Evolutionary conservation across 768 basidiomycete species (phyloP), one percentile per base, ranked within the genome.

Genomic region (Tulasnella sp.): DNA sequence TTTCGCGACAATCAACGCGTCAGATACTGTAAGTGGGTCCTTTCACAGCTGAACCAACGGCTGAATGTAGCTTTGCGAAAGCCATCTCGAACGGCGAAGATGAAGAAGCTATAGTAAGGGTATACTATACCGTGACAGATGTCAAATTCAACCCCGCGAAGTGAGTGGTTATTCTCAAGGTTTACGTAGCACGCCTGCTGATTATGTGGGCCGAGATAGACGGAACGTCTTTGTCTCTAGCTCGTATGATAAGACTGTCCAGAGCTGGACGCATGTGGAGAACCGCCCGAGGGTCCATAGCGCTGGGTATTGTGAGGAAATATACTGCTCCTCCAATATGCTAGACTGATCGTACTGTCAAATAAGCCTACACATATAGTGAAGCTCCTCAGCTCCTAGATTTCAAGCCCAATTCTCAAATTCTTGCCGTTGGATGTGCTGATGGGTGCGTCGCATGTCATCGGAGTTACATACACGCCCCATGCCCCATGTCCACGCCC

Each of bases 61-160:
- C n/a, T n/a, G n/a, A n/a, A n/a, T n/a, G n/a, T n/a, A n/a, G n/a
- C 6, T 19, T 0, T 12, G 22, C 39, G 29, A 36, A 65, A 35
- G 35, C 22, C 63, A 36, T 16, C 19, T 65, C 29, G 32, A 2
- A 17, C 14, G 34, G 35, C 39, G 8, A 34, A 26, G 35, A n/a
- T 0, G n/a, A 65, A 8, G 35, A 35, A 32, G 63, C 17, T 5
- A 40, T 11, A 9, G 39, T 65, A 29, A 29, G 63, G 34, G 63
- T 65, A 16, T 64, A 72, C 22, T 72, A 67, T 47, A 72, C 72
- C 35, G 40, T 72, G 14, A 47, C 34, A 1, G 64, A 67, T 52
- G 72, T 68, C 19, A 72, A 72, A n/a, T 72, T 72, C 67, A 64
- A 72, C 29, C 72, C 72, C 14, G 12, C 52, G 34, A 22, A 41